Evolutionary conservation across 2,329 filamentous ascomycete genomes (phyloP), one percentile per base, ranked within the genome.

Genomic region (Fusarium chaquense): DNA sequence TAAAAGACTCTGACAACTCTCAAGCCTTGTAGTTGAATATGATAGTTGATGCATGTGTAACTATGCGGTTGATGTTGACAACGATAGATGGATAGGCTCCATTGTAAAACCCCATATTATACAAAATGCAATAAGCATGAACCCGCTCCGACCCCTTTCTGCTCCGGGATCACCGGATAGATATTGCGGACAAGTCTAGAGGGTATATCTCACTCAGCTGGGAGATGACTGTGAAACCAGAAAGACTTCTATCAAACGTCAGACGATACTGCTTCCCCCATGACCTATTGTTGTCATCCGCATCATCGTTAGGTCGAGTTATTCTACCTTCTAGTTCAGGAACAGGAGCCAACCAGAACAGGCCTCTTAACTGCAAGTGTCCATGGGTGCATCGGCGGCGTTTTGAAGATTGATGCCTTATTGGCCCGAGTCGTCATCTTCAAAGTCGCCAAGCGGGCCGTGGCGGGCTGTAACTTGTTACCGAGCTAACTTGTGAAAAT

Each of bases 391-490:
- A 70, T 59, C 49, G 52, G 67, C 28, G 67, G 67, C 41, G 50
- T 64, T 54, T 58, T 43, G 46, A 56, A 53, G 41, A 26, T 40
- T 63, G 58, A 28, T 32, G 38, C 35, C 53, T 43, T 49, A 70
- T 70, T 70, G 67, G 67, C 26, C 35, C 38, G 15, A 49, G 38
- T 45, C 33, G 47, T 32, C 50, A 59, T 52, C 49, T 35, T 54
- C 26, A 47, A 69, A 66, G 45, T 41, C 61, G 38, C 62, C 40
- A 60, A 53, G 63, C 67, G 67, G 67, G 58, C 67, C 67, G 67
- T 69, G 67, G 67, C 62, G 62, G 67, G 51, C 55, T 69, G 65
- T 41, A n/a, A 15, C 33, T 46, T 38, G 45, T 36, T 50, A 52
- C 53, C 63, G 52, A 47, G 53, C 62, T 59, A 64, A 40, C 43